A percentile compares a stretch with the other conserved stretches of the same genome.
These are phyloP conservation scores for Zygosaccharomyces siamensis DNA, from an alignment of 805 yeast genomes.

Conservation along the genomic window DNA sequence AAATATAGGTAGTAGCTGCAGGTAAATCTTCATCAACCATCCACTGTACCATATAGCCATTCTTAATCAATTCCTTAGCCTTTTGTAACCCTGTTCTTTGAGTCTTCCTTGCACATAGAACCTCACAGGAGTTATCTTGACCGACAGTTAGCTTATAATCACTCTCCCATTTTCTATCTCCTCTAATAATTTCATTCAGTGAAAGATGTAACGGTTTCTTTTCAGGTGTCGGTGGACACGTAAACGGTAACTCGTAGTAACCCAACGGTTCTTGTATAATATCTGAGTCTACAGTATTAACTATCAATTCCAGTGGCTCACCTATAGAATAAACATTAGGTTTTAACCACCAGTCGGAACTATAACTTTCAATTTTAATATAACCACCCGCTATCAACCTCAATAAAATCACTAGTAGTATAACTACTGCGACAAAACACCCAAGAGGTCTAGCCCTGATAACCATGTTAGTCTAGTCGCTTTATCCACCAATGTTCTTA, in stretches of 20 bases:
- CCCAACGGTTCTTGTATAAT: conserved; percentile 66
- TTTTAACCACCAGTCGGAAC: conserved; percentile 23
- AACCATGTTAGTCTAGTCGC: background rate
- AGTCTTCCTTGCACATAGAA: conserved; percentile 64
- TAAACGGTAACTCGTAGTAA: conserved; percentile 72
- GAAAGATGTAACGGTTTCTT: conserved; percentile 63
- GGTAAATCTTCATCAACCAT: conserved; percentile 69
- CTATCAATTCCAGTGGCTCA: conserved; percentile 61
- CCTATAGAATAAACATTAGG: conserved; percentile 42
- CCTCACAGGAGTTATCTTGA: conserved; percentile 58
- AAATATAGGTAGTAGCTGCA: conserved; percentile 78
- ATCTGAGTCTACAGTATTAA: conserved; percentile 76
- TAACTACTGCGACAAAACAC: conserved; percentile 2
- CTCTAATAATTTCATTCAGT: conserved; percentile 70
- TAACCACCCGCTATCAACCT: conserved; percentile 3
- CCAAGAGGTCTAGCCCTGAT: conserved; percentile 9
- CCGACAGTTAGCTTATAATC: conserved; percentile 63
- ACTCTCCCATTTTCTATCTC: conserved; percentile 75
- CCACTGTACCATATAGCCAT: conserved; percentile 82
- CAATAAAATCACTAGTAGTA: conserved; percentile 6
- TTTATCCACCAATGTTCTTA: background rate
- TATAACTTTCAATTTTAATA: background rate
- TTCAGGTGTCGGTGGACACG: conserved; percentile 59
- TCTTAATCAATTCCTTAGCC: conserved; percentile 57
- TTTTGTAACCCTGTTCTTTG: conserved; percentile 45